Conservation (phyloP, 2,329 filamentous ascomycete species). For the Aspergillus niger region DNA sequence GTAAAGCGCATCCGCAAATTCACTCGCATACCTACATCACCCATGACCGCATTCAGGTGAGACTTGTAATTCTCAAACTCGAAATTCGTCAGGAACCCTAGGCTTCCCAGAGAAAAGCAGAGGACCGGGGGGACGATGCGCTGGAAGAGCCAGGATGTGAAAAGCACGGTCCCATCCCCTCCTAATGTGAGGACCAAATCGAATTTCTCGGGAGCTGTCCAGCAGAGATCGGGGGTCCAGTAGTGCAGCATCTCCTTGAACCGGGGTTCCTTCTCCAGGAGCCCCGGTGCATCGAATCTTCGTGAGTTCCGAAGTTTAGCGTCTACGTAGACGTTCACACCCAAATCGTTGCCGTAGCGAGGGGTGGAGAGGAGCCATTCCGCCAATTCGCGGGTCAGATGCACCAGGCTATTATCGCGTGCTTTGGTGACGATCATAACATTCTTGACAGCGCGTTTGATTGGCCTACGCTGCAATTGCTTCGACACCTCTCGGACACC, state of each 20-base stretch:
- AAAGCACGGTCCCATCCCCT: slow-evolving; percentile 95
- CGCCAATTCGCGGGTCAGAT: slow-evolving; percentile 82
- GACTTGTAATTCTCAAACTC: slow-evolving; percentile 88
- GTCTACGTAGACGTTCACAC: slow-evolving; percentile 97
- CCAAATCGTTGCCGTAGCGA: slow-evolving; percentile 83
- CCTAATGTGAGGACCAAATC: slow-evolving; percentile 91
- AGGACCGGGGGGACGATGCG: slow-evolving; percentile 90
- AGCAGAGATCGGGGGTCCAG: slow-evolving; percentile 96
- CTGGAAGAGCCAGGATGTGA: slow-evolving; percentile 96
- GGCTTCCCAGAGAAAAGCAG: slow-evolving; percentile 85
- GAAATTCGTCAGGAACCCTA: slow-evolving; percentile 96
- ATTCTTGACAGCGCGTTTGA: slow-evolving; percentile 87
- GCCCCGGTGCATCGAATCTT: slow-evolving; percentile 75
- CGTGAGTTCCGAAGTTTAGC: slow-evolving; percentile 86
- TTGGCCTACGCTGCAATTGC: slow-evolving; percentile 87
- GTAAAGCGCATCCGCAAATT: slow-evolving; percentile 99
- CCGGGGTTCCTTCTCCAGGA: slow-evolving; percentile 72
- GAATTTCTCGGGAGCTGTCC: slow-evolving; percentile 90
- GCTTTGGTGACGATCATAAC: slow-evolving; percentile 99
- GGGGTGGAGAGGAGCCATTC: slow-evolving; percentile 87
- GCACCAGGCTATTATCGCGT: slow-evolving; percentile 88
- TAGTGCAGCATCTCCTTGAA: slow-evolving; percentile 86
- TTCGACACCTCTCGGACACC: slow-evolving; percentile 94
- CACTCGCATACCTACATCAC: slow-evolving; percentile 91
- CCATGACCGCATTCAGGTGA: slow-evolving; percentile 87